A percentile compares a stretch with the other conserved stretches of the same genome.
These are phyloP conservation scores for Apiotrichum gamsii DNA, from an alignment of 1,284 basidiomycete genomes.

Conservation along the genomic window DNA sequence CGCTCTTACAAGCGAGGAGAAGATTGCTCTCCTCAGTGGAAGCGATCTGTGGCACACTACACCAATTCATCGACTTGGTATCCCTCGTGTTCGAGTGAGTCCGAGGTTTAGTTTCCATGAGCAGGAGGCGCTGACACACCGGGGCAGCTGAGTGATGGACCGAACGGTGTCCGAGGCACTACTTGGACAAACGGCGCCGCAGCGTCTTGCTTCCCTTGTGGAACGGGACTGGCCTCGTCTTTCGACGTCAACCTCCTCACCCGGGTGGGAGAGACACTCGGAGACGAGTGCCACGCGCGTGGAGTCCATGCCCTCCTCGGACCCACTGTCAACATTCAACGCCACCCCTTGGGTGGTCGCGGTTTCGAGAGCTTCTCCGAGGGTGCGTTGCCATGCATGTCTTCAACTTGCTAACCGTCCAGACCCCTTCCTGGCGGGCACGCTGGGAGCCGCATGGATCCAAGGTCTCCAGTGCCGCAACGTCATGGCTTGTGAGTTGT, in stretches of 20 bases:
- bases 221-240: constrained; percentile 67
- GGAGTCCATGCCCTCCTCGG: constrained; percentile 62
- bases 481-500: constrained; percentile 52
- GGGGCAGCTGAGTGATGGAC: constrained; percentile 19
- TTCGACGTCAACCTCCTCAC: constrained; percentile 64
- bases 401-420: too few relatives aligned
- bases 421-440: constrained; percentile 65
- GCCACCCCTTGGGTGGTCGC: constrained; percentile 65
- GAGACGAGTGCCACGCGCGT: constrained; percentile 62
- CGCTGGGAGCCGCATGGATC: constrained; percentile 61
- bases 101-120: background rate
- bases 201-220: constrained; percentile 41
- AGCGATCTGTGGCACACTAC: constrained; percentile 72
- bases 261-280: constrained; percentile 57
- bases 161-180: constrained; percentile 51
- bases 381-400: constrained; percentile 41
- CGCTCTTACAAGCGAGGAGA: constrained; percentile 30
- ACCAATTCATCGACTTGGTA: constrained; percentile 57
- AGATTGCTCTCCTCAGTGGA: constrained; percentile 62
- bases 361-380: constrained; percentile 43
- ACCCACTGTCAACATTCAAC: constrained; percentile 73
- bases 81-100: constrained; percentile 64
- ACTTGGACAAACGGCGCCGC: constrained; percentile 21
- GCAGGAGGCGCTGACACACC: background rate
- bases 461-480: constrained; percentile 63